Evolutionary conservation across 306 rosid species (phyloP), one percentile per base, ranked within the genome.

Genomic region (Bauhinia variegata): DNA sequence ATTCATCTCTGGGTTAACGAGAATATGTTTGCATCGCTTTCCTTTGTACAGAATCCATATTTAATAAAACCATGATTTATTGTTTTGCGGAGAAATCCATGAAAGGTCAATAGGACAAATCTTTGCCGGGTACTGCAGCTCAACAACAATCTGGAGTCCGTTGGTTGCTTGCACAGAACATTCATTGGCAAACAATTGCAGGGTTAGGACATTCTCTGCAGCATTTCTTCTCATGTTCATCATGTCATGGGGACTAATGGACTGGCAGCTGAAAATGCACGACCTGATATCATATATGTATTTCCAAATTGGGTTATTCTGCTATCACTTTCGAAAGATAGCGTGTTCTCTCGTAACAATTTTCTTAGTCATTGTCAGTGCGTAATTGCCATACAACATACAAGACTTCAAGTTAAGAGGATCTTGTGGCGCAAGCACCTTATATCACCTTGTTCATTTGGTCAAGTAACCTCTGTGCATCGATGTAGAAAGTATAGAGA

Each of bases 91-190:
- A n/a, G n/a, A n/a, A n/a, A n/a, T n/a, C n/a, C n/a, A n/a, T n/a
- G n/a, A n/a, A n/a, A n/a, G n/a, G n/a, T n/a, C n/a, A n/a, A n/a
- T n/a, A n/a, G n/a, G n/a, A n/a, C n/a, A n/a, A n/a, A n/a, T n/a
- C 64, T 60, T 63, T 91, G 92, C n/a, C n/a, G 92, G 91, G 88
- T 49, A 82, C 86, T 13, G 42, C 71, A 31, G 30, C 57, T 17
- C 92, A 91, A 67, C 82, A 60, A 55, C 87, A 86, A 38, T 86
- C 88, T 0, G 92, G 90, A 2, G 60, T 63, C 46, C 86, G 87
- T 4, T 91, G 95, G 97, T 76, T 91, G 75, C 84, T 82, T 61
- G 79, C 88, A n/a, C 5, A 72, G 78, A n/a, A n/a, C n/a, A n/a
- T n/a, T n/a, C n/a, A n/a, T 65, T 62, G 53, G 50, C 76, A 55